Conservation (phyloP, 78 protist genomes). For the Planoprotostelium fungivorum region DNA sequence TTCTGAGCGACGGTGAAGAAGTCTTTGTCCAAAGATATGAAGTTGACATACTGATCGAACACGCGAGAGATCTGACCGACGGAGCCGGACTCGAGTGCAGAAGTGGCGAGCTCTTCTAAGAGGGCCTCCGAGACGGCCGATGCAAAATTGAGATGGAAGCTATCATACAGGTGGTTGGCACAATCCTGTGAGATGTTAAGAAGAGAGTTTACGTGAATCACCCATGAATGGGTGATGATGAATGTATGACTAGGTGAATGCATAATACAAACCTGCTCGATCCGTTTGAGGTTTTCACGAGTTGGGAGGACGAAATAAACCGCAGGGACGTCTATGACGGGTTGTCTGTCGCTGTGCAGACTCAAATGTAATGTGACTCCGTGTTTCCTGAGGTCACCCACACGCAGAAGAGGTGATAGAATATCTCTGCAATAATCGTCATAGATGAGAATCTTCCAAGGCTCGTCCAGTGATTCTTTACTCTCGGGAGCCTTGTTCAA, state of each 20-base stretch:
- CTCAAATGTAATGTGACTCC: slow-evolving; percentile 78
- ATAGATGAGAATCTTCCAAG: slow-evolving; percentile 67
- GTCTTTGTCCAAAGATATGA: slow-evolving; percentile 70
- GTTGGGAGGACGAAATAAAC: slow-evolving; percentile 90
- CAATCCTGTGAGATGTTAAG: slow-evolving; percentile 46
- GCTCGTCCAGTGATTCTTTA: slow-evolving; percentile 9
- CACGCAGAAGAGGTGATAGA: slow-evolving; percentile 74
- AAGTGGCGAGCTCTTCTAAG: slow-evolving; percentile 75
- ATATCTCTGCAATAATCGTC: slow-evolving; percentile 68
- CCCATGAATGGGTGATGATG: too few species aligned
- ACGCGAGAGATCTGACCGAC: slow-evolving; percentile 35
- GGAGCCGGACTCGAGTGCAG: slow-evolving; percentile 50
- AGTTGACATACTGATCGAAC: slow-evolving; percentile 83
- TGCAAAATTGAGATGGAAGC: slow-evolving; percentile 75
- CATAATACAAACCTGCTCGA: slow-evolving; percentile 24
- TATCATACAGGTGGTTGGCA: slow-evolving; percentile 70
- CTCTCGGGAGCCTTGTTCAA: slow-evolving; percentile 4
- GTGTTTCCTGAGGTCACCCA: slow-evolving; percentile 75
- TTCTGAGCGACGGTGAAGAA: slow-evolving; percentile 48
- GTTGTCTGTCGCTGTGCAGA: slow-evolving; percentile 74
- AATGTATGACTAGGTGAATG: neutral
- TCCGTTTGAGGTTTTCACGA: slow-evolving; percentile 60
- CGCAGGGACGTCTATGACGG: slow-evolving; percentile 87
- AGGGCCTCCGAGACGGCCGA: slow-evolving; percentile 53
- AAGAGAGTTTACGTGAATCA: too few species aligned